Evolutionary conservation across 345 rosid species (phyloP).

Genomic region (Cardamine chenopodiifolia): DNA sequence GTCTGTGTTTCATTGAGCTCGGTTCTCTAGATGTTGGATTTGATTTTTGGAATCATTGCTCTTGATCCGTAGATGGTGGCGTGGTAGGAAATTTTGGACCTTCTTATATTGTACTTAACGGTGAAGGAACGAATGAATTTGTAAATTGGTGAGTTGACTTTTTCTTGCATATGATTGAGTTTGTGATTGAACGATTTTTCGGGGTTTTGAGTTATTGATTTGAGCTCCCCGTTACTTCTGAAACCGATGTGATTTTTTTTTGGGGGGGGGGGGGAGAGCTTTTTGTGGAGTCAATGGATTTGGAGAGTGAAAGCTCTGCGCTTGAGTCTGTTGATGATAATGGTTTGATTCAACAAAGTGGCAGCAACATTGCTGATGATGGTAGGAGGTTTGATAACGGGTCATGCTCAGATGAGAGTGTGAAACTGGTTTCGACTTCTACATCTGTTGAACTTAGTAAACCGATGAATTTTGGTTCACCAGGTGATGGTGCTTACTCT

Average conservation of each 20-base stretch:
- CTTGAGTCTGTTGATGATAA: constrained; percentile 66
- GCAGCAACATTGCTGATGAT: constrained; percentile 29
- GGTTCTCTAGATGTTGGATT: constrained; percentile 3
- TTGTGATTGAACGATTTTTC: not conserved
- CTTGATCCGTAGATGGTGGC: constrained; percentile 5
- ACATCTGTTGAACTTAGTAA: constrained; percentile 18
- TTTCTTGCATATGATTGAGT: constrained; percentile 25
- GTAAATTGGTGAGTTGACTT: constrained; percentile 34
- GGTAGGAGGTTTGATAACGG: constrained; percentile 32
- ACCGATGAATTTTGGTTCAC: constrained; percentile 32
- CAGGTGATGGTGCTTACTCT: constrained; percentile 41
- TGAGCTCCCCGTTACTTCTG: constrained; percentile 43
- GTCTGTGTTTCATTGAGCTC: constrained; percentile 17
- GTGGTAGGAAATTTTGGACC: not conserved
- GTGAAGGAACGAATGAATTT: constrained; percentile 6
- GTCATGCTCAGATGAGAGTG: constrained; percentile 40
- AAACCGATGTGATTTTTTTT: constrained; percentile 60
- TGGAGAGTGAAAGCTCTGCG: constrained; percentile 52
- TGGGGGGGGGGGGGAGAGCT: too few species aligned
- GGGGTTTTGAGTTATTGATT: constrained; percentile 25
- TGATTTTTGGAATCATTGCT: constrained; percentile 15
- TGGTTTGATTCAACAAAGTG: constrained; percentile 39
- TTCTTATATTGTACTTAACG: not conserved
- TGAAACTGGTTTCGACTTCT: constrained; percentile 33
- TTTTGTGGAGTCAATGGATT: constrained; percentile 49